Evolutionary conservation across 495 filamentous ascomycete species (phyloP), one percentile per base, ranked within the genome.

Genomic region (Xylaria grammica): DNA sequence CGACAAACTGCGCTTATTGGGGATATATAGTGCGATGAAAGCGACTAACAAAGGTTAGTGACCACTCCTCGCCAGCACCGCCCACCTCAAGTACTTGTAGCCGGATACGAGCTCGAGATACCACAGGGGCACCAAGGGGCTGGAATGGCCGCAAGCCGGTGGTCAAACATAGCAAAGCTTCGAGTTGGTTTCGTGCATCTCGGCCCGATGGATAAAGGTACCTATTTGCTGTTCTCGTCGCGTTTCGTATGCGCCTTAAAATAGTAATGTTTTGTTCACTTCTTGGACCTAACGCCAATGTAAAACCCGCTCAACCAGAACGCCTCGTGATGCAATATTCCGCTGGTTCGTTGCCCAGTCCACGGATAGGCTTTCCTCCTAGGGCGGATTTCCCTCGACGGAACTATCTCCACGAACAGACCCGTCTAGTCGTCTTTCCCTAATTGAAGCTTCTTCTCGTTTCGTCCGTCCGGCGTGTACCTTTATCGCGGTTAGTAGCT

Each of bases 391-490:
- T 45, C 4, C n/a, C n/a, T n/a, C n/a, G n/a, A n/a, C n/a, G n/a
- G n/a, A n/a, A n/a, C n/a, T n/a, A n/a, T n/a, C n/a, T n/a, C n/a
- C n/a, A n/a, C n/a, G n/a, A n/a, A n/a, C n/a, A n/a, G 26, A 9
- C 22, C 17, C 34, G 22, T 24, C 51, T 63, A 63, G 17, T 63
- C 60, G 44, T 64, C 62, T 53, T 58, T 57, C 4, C 62, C 62
- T 11, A 74, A 45, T 50, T 73, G 66, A 63, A 82, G 77, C 75
- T 84, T 84, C 77, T 84, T 82, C 53, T 75, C 74, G 75, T 82
- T 84, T 63, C 81, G 81, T 57, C 81, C 81, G 54, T 82, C 80
- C 30, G 81, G 81, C 17, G 81, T 84, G 51, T 83, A 83, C 67
- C 80, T 83, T 45, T 30, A 36, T 30, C 42, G 2, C 10, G 2